phyloP scores from a whole-genome alignment of 371 early-diverging fungal genomes.

The Rhizopus delemar region DNA sequence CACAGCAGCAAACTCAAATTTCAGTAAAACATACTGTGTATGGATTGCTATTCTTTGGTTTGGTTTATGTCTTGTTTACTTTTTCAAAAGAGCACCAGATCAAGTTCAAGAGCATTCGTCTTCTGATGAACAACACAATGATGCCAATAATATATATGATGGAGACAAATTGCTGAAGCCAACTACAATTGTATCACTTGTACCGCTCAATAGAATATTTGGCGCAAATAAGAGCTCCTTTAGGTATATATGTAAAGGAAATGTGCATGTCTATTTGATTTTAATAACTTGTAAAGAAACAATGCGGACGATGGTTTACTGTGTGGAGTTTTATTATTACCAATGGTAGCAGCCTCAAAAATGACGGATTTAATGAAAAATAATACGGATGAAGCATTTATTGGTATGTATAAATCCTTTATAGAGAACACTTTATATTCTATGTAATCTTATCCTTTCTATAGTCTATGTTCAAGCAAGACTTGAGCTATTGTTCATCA shows the following conservation, averaged over 20 bases:
- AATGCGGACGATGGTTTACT: constrained; percentile 51
- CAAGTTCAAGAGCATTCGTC: constrained; percentile 16
- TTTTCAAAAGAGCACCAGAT: not conserved
- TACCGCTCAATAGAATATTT: constrained; percentile 22
- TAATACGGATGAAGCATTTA: constrained; percentile 15
- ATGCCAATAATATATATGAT: constrained; percentile 4
- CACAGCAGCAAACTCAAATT: not conserved
- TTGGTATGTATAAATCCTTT: constrained; percentile 20
- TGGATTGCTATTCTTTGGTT: constrained; percentile 20
- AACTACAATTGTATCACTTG: not conserved
- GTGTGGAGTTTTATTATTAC: constrained; percentile 42
- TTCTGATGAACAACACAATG: constrained; percentile 26
- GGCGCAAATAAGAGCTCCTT: constrained; percentile 27
- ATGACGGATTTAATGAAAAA: constrained; percentile 24
- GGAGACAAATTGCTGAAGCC: constrained; percentile 7
- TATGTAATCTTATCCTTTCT: not conserved
- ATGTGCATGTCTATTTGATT: not conserved
- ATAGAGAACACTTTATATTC: not conserved
- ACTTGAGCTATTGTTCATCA: constrained; percentile 38
- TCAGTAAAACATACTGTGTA: not conserved
- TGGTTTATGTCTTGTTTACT: constrained; percentile 9
- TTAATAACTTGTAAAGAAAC: constrained; percentile 19
- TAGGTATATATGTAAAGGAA: constrained; percentile 10
- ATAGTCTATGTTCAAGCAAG: constrained; percentile 32
- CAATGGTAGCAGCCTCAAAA: constrained; percentile 47